Conservation (phyloP, 768 basidiomycete genomes). For the Lentinula sp. region DNA sequence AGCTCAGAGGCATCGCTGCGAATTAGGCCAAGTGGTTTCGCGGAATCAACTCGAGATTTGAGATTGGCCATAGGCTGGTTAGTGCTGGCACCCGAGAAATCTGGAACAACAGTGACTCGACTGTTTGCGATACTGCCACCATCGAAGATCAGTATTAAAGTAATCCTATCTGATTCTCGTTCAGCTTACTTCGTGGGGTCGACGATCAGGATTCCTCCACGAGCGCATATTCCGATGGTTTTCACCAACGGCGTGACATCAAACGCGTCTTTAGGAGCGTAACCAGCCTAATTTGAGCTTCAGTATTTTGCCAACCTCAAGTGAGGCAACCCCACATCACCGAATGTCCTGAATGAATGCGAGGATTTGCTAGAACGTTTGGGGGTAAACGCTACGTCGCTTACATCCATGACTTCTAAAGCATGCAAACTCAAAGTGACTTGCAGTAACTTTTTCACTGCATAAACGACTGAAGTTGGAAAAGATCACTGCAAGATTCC, state of each 20-base stretch:
- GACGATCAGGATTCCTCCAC: conserved; percentile 57
- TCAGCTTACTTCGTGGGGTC: conserved; percentile 60
- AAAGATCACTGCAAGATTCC: conserved; percentile 2
- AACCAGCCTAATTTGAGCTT: conserved; percentile 41
- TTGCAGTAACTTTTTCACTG: conserved; percentile 56
- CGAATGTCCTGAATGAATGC: conserved; percentile 53
- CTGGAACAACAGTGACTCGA: conserved; percentile 48
- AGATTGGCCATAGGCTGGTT: conserved; percentile 41
- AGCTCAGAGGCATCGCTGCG: conserved; percentile 49
- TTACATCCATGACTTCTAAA: conserved; percentile 46
- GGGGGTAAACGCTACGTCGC: conserved; percentile 28
- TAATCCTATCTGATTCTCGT: not conserved
- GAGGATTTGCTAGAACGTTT: conserved; percentile 19
- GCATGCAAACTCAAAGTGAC: conserved; percentile 47
- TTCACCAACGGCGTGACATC: conserved; percentile 54
- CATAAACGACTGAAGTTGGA: conserved; percentile 53
- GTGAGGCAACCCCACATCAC: conserved; percentile 40
- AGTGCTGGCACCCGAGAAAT: conserved; percentile 37
- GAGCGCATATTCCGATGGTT: conserved; percentile 60
- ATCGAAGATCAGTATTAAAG: not conserved
- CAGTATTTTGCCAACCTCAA: not conserved
- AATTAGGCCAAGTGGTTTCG: conserved; percentile 65
- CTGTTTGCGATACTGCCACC: conserved; percentile 32
- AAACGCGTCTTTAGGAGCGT: conserved; percentile 66
- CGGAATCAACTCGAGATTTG: conserved; percentile 49